These are phyloP conservation scores for Trichosphaerium sp. DNA, from an alignment of 78 protist species.

Conservation along the genomic window DNA sequence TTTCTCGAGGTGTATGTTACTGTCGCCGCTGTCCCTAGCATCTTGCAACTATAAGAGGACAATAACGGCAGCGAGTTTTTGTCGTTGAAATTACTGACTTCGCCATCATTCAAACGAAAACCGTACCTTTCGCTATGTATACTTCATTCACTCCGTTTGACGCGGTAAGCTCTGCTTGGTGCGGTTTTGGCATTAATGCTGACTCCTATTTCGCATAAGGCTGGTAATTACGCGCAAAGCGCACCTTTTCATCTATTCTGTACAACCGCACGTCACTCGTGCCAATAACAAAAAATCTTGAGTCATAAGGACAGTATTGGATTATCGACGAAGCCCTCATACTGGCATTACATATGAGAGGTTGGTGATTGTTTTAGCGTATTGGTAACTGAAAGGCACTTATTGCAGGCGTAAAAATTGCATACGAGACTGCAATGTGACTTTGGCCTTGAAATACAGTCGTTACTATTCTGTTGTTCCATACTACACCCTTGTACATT, in stretches of 20 bases:
- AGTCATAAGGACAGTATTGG: conserved; percentile 26
- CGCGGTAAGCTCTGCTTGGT: too few species aligned
- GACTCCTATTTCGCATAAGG: neutral
- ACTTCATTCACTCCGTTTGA: too few species aligned
- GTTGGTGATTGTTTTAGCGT: too few species aligned
- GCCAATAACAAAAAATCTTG: conserved; percentile 22
- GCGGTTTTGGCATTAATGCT: too few species aligned
- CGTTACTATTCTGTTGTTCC: too few species aligned
- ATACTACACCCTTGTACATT: too few species aligned
- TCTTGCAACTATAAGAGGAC: conserved; percentile 6
- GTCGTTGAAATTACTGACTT: neutral
- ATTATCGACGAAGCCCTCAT: too few species aligned
- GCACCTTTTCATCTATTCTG: conserved; percentile 3
- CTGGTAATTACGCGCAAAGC: neutral
- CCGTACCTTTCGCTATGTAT: neutral
- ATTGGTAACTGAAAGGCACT: too few species aligned
- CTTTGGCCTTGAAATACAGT: too few species aligned
- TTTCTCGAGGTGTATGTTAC: conserved; percentile 11
- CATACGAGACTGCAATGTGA: too few species aligned
- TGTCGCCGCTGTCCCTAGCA: conserved; percentile 25
- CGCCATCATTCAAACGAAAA: neutral
- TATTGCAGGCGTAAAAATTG: too few species aligned
- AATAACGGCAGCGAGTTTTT: neutral
- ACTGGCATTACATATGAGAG: too few species aligned
- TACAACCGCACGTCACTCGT: conserved; percentile 28